phyloP scores from a whole-genome alignment of 768 basidiomycete genomes.

The Suillus subluteus region DNA sequence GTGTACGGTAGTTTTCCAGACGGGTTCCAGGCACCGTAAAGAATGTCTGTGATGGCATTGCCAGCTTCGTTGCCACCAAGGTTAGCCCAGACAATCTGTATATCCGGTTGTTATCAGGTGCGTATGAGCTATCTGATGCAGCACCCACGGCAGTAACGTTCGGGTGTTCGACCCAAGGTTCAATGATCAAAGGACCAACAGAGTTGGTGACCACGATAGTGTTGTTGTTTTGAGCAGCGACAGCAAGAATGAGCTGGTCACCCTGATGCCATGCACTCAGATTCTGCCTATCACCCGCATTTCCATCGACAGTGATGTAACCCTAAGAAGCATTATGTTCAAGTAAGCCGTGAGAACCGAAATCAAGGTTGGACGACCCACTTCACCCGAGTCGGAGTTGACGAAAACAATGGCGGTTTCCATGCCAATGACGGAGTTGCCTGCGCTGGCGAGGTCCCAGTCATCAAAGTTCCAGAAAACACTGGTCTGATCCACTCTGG shows the following conservation, averaged over 20 bases:
- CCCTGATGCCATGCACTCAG: slow-evolving; percentile 43
- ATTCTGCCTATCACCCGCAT: slow-evolving; percentile 43
- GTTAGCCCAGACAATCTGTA: slow-evolving; percentile 50
- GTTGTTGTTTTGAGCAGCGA: slow-evolving; percentile 72
- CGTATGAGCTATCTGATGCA: slow-evolving; percentile 23
- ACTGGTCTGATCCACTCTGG: slow-evolving; percentile 64
- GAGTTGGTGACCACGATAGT: slow-evolving; percentile 82
- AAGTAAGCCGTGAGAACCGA: background rate
- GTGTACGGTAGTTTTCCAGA: slow-evolving; percentile 73
- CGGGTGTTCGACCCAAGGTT: slow-evolving; percentile 75
- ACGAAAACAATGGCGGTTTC: slow-evolving; percentile 82
- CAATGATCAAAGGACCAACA: slow-evolving; percentile 70
- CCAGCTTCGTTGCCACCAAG: slow-evolving; percentile 79
- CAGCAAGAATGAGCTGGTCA: slow-evolving; percentile 48
- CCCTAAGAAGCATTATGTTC: slow-evolving; percentile 33
- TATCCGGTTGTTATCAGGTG: slow-evolving; percentile 22
- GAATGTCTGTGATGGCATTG: slow-evolving; percentile 73
- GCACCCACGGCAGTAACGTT: slow-evolving; percentile 71
- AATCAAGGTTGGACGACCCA: slow-evolving; percentile 12
- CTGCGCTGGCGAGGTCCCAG: slow-evolving; percentile 59
- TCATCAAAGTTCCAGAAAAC: slow-evolving; percentile 74
- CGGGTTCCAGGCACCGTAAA: slow-evolving; percentile 80
- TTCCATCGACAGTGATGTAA: slow-evolving; percentile 63
- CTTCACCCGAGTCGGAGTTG: slow-evolving; percentile 84
- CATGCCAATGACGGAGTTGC: slow-evolving; percentile 47